Conservation (phyloP, 108 stramenopile species). For the Fragilariopsis cylindrus region DNA sequence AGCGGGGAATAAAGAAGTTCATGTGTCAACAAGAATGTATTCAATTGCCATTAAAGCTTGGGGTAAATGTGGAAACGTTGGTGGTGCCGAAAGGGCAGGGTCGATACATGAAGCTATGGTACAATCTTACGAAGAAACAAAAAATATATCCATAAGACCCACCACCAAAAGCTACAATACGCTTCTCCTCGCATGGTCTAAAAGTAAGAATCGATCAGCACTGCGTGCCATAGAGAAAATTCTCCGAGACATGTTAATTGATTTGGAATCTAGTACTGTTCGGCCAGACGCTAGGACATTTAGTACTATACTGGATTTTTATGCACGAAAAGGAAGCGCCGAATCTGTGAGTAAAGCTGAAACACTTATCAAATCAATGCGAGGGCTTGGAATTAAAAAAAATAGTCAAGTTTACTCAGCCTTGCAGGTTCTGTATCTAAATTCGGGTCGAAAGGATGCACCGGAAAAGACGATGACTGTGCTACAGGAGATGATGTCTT, state of each 20-base stretch:
- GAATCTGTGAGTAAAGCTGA: conserved; percentile 33
- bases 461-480: conserved; percentile 19
- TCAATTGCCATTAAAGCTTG: conserved; percentile 66
- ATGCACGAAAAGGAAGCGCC: conserved; percentile 43
- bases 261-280: conserved; percentile 25
- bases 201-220: conserved; percentile 45
- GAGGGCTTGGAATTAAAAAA: conserved; percentile 39
- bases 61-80: conserved; percentile 56
- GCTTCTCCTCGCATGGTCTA: conserved; percentile 70
- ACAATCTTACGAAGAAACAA: conserved; percentile 38
- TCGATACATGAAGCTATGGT: conserved; percentile 61
- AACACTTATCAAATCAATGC: conserved; percentile 37
- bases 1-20: conserved; percentile 35
- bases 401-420: conserved; percentile 63
- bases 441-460: conserved; percentile 20
- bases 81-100: conserved; percentile 62
- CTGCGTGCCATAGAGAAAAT: conserved; percentile 53
- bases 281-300: conserved; percentile 75
- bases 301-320: conserved; percentile 54
- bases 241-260: conserved; percentile 60
- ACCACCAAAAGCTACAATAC: conserved; percentile 61
- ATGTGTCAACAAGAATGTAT: conserved; percentile 53
- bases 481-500: conserved; percentile 41
- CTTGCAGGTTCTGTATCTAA: conserved; percentile 54
- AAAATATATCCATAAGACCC: conserved; percentile 48